Conservation (phyloP, 164 flowering plant species). For the Aristolochia contorta region DNA sequence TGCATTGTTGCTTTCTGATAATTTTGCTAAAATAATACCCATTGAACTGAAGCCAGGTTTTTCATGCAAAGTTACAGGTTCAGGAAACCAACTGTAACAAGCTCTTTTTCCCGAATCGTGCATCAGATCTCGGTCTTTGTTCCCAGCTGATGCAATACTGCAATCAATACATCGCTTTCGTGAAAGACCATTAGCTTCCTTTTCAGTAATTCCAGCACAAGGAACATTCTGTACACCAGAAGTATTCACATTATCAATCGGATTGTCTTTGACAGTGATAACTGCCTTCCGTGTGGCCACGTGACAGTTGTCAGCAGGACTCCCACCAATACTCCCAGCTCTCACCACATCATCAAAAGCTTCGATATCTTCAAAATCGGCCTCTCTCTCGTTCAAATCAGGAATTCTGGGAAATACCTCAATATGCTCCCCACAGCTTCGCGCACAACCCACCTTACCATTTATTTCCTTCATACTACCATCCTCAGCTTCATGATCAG, state of each 20-base stretch:
- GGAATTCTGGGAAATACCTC: neutral
- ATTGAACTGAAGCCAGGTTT: neutral
- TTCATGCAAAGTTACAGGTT: neutral
- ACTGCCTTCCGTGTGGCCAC: no score
- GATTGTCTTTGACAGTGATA: neutral
- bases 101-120: neutral
- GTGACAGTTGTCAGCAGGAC: no score
- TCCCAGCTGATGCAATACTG: neutral
- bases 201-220: neutral
- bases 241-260: neutral
- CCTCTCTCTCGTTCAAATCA: slow-evolving; percentile 6
- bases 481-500: neutral
- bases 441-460: neutral
- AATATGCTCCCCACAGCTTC: neutral
- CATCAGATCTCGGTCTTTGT: neutral
- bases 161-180: neutral
- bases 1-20: slow-evolving; percentile 21
- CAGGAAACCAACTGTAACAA: neutral
- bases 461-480: neutral
- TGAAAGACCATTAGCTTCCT: neutral
- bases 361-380: neutral
- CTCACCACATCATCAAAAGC: neutral
- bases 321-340: neutral
- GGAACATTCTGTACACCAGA: neutral
- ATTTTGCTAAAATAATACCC: slow-evolving; percentile 1